Evolutionary conservation across 2,329 filamentous ascomycete species (phyloP).

Genomic region (Arthrinium phaeospermum): DNA sequence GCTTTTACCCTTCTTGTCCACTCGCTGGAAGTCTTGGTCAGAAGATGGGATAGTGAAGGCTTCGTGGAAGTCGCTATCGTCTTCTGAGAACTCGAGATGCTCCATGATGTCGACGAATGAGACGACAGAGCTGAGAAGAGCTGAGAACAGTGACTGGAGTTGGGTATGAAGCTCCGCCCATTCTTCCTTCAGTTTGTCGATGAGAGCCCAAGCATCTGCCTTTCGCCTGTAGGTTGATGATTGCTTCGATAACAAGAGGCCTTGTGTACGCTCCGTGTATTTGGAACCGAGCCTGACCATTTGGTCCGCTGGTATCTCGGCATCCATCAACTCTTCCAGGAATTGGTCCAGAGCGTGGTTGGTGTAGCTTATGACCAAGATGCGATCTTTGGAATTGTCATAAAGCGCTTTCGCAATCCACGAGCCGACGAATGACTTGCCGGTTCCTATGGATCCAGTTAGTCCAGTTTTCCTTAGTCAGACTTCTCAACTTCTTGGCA

Average conservation of each 20-base stretch:
- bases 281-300: slow-evolving; percentile 73
- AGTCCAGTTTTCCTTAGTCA: too few relatives aligned
- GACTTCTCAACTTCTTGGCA: too few relatives aligned
- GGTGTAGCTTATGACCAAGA: slow-evolving; percentile 72
- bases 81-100: slow-evolving; percentile 44
- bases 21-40: slow-evolving; percentile 50
- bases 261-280: too few relatives aligned
- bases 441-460: too few relatives aligned
- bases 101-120: slow-evolving; percentile 42
- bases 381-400: slow-evolving; percentile 51
- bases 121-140: slow-evolving; percentile 23
- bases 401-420: slow-evolving; percentile 63
- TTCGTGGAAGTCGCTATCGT: slow-evolving; percentile 56
- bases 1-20: slow-evolving; percentile 52
- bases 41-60: slow-evolving; percentile 59
- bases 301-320: slow-evolving; percentile 53
- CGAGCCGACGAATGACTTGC: slow-evolving; percentile 77
- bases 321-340: slow-evolving; percentile 65
- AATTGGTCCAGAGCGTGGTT: slow-evolving; percentile 73
- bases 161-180: slow-evolving; percentile 35
- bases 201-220: slow-evolving; percentile 43
- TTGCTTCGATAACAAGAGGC: slow-evolving; percentile 25
- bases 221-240: slow-evolving; percentile 37
- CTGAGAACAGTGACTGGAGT: slow-evolving; percentile 27
- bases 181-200: slow-evolving; percentile 47